Evolutionary conservation across 352 stramenopile genomes (phyloP), one percentile per base, ranked within the genome.

Genomic region (Phytophthora rubi): DNA sequence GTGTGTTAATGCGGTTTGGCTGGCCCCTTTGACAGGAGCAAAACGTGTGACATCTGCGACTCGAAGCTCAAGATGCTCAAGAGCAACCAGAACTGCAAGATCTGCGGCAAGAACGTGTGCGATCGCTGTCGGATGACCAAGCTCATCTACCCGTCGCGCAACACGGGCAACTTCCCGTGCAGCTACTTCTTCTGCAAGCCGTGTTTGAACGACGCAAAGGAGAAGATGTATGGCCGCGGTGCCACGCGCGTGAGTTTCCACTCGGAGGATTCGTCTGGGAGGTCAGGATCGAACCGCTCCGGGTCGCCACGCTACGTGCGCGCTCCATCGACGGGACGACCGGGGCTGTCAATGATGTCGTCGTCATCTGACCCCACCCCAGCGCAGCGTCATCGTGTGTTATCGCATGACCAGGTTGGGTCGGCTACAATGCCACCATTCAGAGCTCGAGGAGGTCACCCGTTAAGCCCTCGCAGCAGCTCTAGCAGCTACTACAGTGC

Each of bases 41-140:
- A 88, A 56, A 74, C 70, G 23, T 89, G 83, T 39, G 81, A 89
- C 57, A 85, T 88, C 60, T 91, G 81, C 51, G 76, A 89, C 62
- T 78, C 77, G 42, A 88, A 86, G 65, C 72, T 91, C 33, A 86
- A 81, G 59, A 59, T 75, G 53, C 53, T 81, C 18, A 88, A 88
- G 49, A 68, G 62, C 10, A 76, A 76, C 26, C 76, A 89, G 59
- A 81, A 80, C 62, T 91, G 83, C 73, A 89, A 89, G 68, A 84
- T 82, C 56, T 91, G 83, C 30, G 75, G 83, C 62, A 89, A 89
- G 77, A 88, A 86, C 57, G 80, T 91, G 47, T 91, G 81, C 64
- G 81, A 91, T 35, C 80, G 81, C 18, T 91, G 83, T 58, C 77
- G 81, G 32, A 78, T 88, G 64, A 79, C 70, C 49, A 87, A 89